phyloP scores from a whole-genome alignment of 768 basidiomycete species.

The Botryobasidium botryosum region DNA sequence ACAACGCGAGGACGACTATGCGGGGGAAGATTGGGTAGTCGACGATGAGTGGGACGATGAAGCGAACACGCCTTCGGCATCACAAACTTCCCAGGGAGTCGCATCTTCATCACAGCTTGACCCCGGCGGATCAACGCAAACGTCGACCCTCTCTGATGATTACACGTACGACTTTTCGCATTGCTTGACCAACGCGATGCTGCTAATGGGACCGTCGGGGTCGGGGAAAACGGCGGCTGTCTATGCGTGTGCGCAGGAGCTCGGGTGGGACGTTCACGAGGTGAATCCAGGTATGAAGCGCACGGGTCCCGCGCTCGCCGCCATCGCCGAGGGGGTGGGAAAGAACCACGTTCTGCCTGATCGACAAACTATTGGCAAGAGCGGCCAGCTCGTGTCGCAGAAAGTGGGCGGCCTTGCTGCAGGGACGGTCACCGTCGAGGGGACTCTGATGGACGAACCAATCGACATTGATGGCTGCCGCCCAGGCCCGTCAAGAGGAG shows the following conservation, averaged over 20 bases:
- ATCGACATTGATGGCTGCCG: constrained; percentile 2
- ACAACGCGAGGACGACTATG: too few relatives aligned
- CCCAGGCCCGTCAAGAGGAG: constrained; percentile 8
- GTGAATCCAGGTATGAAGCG: constrained; percentile 87
- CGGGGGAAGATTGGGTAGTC: constrained; percentile 38
- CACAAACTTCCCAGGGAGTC: background rate
- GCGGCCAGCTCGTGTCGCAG: background rate
- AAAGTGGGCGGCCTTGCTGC: background rate
- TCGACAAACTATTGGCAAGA: background rate
- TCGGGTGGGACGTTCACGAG: constrained; percentile 94
- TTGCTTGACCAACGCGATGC: constrained; percentile 65
- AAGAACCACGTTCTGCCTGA: constrained; percentile 68
- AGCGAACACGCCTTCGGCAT: too few relatives aligned
- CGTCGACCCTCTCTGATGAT: background rate
- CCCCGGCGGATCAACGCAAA: constrained; percentile 4
- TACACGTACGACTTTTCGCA: constrained; percentile 5
- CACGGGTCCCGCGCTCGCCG: constrained; percentile 57
- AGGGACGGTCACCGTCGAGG: too few relatives aligned
- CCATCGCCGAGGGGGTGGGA: constrained; percentile 80
- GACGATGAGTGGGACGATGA: constrained; percentile 24
- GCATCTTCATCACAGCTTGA: constrained; percentile 7
- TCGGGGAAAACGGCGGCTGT: constrained; percentile 84
- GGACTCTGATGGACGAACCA: too few relatives aligned
- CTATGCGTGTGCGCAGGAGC: constrained; percentile 84
- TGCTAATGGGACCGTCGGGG: constrained; percentile 69